Evolutionary conservation across 371 early-diverging fungal species (phyloP).

Genomic region (Umbelopsis sp.): DNA sequence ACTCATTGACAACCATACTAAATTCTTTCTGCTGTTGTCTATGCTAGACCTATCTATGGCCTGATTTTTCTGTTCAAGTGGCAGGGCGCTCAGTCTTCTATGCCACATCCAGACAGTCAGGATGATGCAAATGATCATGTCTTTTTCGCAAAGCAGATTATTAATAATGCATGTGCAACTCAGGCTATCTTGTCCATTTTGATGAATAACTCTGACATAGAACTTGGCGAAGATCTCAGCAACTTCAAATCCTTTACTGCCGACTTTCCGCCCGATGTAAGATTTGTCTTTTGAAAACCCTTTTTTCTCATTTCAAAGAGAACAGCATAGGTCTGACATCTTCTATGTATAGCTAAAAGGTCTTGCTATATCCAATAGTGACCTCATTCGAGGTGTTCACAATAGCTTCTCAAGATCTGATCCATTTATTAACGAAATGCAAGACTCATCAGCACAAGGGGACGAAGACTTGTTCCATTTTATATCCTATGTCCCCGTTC

Average conservation of each 20-base stretch:
- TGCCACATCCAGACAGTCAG: slow-evolving; percentile 34
- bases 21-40: not conserved
- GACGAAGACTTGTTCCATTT: slow-evolving; percentile 90
- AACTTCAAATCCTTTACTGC: slow-evolving; percentile 81
- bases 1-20: not conserved
- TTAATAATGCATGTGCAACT: slow-evolving; percentile 92
- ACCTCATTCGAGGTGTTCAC: slow-evolving; percentile 79
- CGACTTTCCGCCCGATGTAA: slow-evolving; percentile 82
- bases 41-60: slow-evolving; percentile 75
- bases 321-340: not conserved
- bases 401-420: slow-evolving; percentile 85
- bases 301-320: not conserved
- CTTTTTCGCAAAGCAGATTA: slow-evolving; percentile 80
- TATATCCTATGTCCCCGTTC: slow-evolving; percentile 81
- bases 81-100: slow-evolving; percentile 52
- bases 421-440: slow-evolving; percentile 74
- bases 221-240: slow-evolving; percentile 72
- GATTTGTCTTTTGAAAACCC: not conserved
- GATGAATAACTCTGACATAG: slow-evolving; percentile 73
- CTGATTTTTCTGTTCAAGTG: slow-evolving; percentile 92
- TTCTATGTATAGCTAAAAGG: slow-evolving; percentile 67
- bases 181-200: slow-evolving; percentile 91
- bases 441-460: slow-evolving; percentile 57
- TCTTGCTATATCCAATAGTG: slow-evolving; percentile 82
- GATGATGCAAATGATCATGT: slow-evolving; percentile 49